phyloP scores from a whole-genome alignment of 1,284 basidiomycete genomes.

The Cutaneotrichosporon dermatis region DNA sequence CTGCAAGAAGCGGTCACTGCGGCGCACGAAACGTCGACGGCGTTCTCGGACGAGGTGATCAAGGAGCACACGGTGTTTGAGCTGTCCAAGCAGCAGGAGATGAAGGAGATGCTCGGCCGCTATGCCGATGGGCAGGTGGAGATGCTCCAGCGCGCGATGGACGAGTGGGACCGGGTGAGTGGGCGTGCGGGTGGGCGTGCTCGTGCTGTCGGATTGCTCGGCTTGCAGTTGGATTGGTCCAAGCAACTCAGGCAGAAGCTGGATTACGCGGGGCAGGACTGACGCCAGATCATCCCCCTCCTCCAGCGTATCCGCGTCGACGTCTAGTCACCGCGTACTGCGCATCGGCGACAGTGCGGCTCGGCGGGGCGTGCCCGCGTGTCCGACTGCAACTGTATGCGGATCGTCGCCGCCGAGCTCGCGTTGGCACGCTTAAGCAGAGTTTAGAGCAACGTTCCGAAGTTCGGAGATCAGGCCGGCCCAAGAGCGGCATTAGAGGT shows the following conservation, averaged over 20 bases:
- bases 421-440: too few species aligned
- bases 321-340: constrained; percentile 50
- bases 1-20: constrained; percentile 92
- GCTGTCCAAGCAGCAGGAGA: constrained; percentile 81
- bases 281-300: constrained; percentile 63
- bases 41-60: constrained; percentile 89
- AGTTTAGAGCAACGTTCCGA: too few species aligned
- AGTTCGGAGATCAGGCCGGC: too few species aligned
- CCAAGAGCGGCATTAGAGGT: too few species aligned
- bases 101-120: constrained; percentile 87
- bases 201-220: too few species aligned
- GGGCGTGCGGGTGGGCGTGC: too few species aligned
- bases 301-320: constrained; percentile 83
- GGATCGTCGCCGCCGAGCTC: too few species aligned
- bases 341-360: too few species aligned
- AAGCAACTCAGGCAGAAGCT: too few species aligned
- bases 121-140: constrained; percentile 92
- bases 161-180: constrained; percentile 73
- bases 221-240: too few species aligned
- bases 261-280: background rate
- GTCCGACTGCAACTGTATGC: too few species aligned
- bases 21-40: constrained; percentile 90
- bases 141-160: constrained; percentile 82
- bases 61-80: constrained; percentile 88
- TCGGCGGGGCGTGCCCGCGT: too few species aligned